Base-by-base conservation (phyloP, 345 rosid species). In the Brassica incana region DNA sequence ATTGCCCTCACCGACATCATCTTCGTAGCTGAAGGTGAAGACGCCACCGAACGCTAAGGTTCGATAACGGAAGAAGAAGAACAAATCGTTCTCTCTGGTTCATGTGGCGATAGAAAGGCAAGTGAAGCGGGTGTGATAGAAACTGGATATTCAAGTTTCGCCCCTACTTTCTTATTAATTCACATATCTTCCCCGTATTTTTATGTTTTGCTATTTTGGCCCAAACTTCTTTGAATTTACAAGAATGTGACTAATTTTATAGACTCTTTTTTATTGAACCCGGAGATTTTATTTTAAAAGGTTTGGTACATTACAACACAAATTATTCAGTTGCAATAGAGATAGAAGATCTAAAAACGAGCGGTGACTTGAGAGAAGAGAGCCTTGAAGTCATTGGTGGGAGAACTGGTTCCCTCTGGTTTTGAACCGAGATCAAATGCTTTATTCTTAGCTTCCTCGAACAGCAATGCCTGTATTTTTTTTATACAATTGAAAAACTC, bases 341-440 rank as follows among this genome's bases (percentile, higher is more conserved):
- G 10, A 12, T 0, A 1, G 2, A 50, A 11, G 9, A 8, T 59
- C 23, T 86, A 92, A 79, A 92, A 90, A 33, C 88, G 83, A 38
- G 90, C 23, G 1, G 83, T 87, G 69, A 84, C 77, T 75, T 85
- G 85, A 20, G 97, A 82, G 73, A 90, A 90, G 59, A 92, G 88
- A 76, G 89, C 84, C 87, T 88, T 90, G 18, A 89, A 90, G 84
- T 92, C 94, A 78, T 79, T 89, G 11, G 97, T 87, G 0, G 96
- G 91, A 58, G 87, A 63, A 43, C 96, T 87, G 1, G 81, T 71
- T 81, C 92, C 89, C 75, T 91, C 97, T 3, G 91, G 89, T 78
- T 90, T 88, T 7, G 97, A 92, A 66, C 89, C 96, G 45, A 92
- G 81, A 84, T 92, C 97, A 15, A 92, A 86, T 18, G 97, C 97